Base-by-base conservation (phyloP, 1,284 basidiomycete species). In the Cutaneotrichosporon curvatum region DNA sequence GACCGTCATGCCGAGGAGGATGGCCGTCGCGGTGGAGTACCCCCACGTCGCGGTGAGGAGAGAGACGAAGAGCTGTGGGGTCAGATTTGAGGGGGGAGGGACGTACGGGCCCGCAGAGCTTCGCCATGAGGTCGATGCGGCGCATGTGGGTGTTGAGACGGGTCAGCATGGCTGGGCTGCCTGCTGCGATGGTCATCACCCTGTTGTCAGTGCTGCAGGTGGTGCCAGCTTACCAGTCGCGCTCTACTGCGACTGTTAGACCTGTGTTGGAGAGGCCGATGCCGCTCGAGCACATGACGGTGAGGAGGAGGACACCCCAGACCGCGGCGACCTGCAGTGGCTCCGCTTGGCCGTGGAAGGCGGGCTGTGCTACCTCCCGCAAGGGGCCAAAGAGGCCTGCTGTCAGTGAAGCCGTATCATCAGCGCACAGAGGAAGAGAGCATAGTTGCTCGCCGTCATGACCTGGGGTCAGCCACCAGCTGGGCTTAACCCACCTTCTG, bases 11-110 rank as follows among this genome's bases (percentile, higher is more conserved):
- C 49, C 56, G 5, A 71, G 58, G 11, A 71, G 53, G 32, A 60
- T 51, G 0, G 51, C 56, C 0, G 62, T 58, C 0, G 70, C 59
- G 18, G 59, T 48, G 2, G 53, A 42, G 50, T 74, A 73, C 0
- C 65, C 64, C 1, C 47, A 50, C 1, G 58, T 37, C 0, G 65
- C 61, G 0, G 75, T 75, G 15, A 76, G 55, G 11, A 74, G 61
- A 0, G 75, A 76, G 11, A 75, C 74, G 43, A 76, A 67, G 9
- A 77, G 70, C 55, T 63, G 43, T n/a, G n/a, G n/a, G n/a, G n/a
- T n/a, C n/a, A 12, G 36, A 37, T 9, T 5, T 21, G 6, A 18
- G 28, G 16, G 25, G 20, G 31, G 4, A 34, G 31, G 8, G 3
- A 51, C 59, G n/a, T 35, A 63, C 61, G 0, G 76, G 75, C 1